phyloP scores from a whole-genome alignment of 1,284 basidiomycete genomes.

The Fistulina hepatica region DNA sequence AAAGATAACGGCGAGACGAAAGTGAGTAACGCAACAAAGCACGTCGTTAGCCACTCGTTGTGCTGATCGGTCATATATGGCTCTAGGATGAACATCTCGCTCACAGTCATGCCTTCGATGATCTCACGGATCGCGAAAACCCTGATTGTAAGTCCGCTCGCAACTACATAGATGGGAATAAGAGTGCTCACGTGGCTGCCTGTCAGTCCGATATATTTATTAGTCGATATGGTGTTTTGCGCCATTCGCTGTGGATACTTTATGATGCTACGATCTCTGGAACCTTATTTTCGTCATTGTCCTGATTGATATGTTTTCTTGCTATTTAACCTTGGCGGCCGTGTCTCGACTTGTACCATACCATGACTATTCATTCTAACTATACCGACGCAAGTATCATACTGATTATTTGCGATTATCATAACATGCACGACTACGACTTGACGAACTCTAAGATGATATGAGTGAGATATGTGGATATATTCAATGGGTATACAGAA shows the following conservation, averaged over 20 bases:
- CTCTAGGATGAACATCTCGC: constrained; percentile 27
- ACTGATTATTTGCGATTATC: too few species aligned
- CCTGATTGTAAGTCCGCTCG: constrained; percentile 31
- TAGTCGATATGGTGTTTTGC: constrained; percentile 13
- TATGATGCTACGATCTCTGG: too few species aligned
- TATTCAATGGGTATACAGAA: too few species aligned
- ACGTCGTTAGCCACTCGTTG: too few species aligned
- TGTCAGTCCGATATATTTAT: constrained; percentile 32
- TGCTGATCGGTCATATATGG: constrained; percentile 1
- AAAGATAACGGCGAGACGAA: constrained; percentile 19
- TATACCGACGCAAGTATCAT: too few species aligned
- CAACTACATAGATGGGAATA: background rate
- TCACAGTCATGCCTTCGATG: constrained; percentile 36
- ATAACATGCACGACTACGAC: too few species aligned
- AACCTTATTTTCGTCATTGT: too few species aligned
- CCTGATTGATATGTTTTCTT: constrained; percentile 1
- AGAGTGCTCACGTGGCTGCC: constrained; percentile 6
- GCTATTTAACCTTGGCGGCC: background rate
- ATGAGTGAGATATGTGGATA: too few species aligned
- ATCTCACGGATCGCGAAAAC: constrained; percentile 39
- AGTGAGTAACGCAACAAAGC: constrained; percentile 21
- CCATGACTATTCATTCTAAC: too few species aligned
- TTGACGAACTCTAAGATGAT: too few species aligned
- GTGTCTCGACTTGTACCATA: too few species aligned
- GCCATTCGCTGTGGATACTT: too few species aligned